These are phyloP conservation scores for Lonicera japonica DNA, from an alignment of 129 eudicot species.

Conservation along the genomic window DNA sequence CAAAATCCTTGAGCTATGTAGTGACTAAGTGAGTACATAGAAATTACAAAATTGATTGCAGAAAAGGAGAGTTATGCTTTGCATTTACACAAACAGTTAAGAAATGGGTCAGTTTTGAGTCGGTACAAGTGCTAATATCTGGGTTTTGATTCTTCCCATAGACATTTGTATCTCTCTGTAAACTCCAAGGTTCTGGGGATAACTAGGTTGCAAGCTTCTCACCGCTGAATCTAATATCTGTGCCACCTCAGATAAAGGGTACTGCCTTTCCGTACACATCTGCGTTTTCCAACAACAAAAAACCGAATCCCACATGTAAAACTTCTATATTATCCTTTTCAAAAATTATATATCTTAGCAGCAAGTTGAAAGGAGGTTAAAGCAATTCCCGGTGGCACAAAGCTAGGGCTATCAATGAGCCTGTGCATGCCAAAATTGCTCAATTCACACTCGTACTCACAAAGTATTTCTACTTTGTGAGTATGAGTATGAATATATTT, in stretches of 20 bases:
- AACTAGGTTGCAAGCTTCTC: constrained; percentile 40
- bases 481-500: too few relatives aligned
- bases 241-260: constrained; percentile 59
- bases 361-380: too few relatives aligned
- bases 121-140: constrained; percentile 53
- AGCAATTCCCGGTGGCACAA: too few relatives aligned
- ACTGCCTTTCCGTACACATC: constrained; percentile 52
- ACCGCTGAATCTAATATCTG: constrained; percentile 54
- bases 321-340: neutral
- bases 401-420: too few relatives aligned
- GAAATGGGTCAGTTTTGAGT: constrained; percentile 14
- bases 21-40: too few relatives aligned
- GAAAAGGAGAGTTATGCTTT: too few relatives aligned
- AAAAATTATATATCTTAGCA: neutral
- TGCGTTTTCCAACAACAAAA: constrained; percentile 15
- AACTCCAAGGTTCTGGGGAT: constrained; percentile 43
- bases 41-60: too few relatives aligned
- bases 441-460: neutral
- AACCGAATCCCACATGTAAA: too few relatives aligned
- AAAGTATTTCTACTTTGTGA: too few relatives aligned
- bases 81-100: too few relatives aligned
- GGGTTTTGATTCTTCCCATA: constrained; percentile 60
- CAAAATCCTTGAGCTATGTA: too few relatives aligned
- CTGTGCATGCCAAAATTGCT: neutral
- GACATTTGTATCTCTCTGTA: constrained; percentile 57